Conservation (phyloP, 2,329 filamentous ascomycete species). For the Cylindrodendrum hubeiense region DNA sequence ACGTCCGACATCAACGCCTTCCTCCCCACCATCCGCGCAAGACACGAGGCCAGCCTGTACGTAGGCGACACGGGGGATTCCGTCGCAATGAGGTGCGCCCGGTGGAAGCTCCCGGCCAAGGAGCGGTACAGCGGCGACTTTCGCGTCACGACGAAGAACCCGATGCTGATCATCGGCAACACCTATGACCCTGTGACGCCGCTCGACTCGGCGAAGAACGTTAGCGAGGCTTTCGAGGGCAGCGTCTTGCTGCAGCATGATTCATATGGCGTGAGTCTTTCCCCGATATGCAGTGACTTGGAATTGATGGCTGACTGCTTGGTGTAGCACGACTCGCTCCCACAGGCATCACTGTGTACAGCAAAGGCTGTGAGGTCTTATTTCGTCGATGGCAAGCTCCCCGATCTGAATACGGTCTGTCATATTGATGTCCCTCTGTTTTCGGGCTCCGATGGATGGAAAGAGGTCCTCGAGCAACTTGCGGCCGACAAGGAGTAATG, state of each 20-base stretch:
- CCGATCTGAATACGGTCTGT: constrained; percentile 28
- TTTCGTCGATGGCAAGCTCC: constrained; percentile 34
- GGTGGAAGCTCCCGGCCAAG: constrained; percentile 53
- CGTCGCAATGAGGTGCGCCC: constrained; percentile 47
- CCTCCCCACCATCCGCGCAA: constrained; percentile 36
- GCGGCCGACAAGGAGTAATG: neutral
- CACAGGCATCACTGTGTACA: constrained; percentile 32
- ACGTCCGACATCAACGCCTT: constrained; percentile 45
- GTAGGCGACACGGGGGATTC: constrained; percentile 37
- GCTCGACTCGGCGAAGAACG: constrained; percentile 51
- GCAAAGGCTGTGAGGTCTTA: constrained; percentile 28
- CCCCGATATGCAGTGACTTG: neutral
- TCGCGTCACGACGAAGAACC: constrained; percentile 46
- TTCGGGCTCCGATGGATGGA: constrained; percentile 30
- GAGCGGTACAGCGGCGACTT: constrained; percentile 52
- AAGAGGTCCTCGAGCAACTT: constrained; percentile 16
- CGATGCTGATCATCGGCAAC: constrained; percentile 54
- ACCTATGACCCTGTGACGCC: constrained; percentile 54
- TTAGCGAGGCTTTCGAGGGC: constrained; percentile 51
- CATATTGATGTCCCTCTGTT: constrained; percentile 23
- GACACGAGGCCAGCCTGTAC: constrained; percentile 44
- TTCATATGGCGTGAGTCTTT: constrained; percentile 51
- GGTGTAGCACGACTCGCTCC: constrained; percentile 27
- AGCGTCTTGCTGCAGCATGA: constrained; percentile 53
- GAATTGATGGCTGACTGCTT: neutral